These are phyloP conservation scores for Thielaviopsis musarum DNA, from an alignment of 2,329 filamentous ascomycete genomes.

Conservation along the genomic window DNA sequence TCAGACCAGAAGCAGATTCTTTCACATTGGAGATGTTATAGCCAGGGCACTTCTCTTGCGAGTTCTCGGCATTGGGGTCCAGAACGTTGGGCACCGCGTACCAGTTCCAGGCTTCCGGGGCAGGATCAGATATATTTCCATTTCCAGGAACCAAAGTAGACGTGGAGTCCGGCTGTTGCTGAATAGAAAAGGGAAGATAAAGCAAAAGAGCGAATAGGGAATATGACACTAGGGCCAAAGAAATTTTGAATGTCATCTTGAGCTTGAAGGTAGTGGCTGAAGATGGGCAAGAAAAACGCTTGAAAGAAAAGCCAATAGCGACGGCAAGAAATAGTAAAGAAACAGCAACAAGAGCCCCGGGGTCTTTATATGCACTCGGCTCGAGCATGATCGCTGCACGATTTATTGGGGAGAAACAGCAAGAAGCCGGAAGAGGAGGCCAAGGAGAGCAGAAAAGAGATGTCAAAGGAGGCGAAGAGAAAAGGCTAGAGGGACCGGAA, in stretches of 20 bases:
- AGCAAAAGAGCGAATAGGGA: background rate
- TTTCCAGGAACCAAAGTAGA: background rate
- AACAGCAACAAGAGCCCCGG: background rate
- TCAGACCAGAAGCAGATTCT: slow-evolving; percentile 37
- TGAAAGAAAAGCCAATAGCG: background rate
- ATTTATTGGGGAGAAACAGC: background rate
- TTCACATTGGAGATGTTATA: slow-evolving; percentile 48
- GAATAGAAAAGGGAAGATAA: background rate
- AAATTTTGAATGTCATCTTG: background rate
- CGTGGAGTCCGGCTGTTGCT: background rate
- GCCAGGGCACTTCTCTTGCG: slow-evolving; percentile 41
- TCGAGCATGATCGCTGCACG: background rate
- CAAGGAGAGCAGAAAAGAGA: background rate
- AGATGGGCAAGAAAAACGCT: background rate
- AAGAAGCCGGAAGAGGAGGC: background rate
- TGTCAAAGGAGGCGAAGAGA: too few species aligned
- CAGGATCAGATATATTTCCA: background rate
- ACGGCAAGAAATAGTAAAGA: background rate
- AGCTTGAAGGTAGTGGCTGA: background rate
- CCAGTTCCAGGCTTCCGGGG: background rate
- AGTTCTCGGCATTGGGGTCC: slow-evolving; percentile 11
- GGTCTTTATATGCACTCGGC: background rate
- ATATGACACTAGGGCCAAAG: background rate
- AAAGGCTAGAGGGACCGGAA: too few species aligned
- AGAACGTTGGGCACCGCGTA: slow-evolving; percentile 11